Base-by-base conservation (phyloP, 106 monocot species). In the Gastrodia elata region DNA sequence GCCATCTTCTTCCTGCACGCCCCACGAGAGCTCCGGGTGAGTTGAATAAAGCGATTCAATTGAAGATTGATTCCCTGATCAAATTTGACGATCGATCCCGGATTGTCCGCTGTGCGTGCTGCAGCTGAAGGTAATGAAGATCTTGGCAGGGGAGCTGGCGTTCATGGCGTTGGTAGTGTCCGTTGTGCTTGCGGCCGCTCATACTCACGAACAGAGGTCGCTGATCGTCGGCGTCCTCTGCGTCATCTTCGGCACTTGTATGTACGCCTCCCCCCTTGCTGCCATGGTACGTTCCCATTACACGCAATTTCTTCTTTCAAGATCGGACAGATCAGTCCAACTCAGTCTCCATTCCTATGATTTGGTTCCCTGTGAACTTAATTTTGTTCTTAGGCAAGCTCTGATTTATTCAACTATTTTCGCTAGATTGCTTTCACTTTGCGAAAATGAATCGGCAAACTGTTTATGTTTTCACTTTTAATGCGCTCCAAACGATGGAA, bases 231-330 rank as follows among this genome's bases (percentile, higher is more conserved):
- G 86, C 6, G 22, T 80, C 42, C 72, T 85, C 6, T 80, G 77
- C 36, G 81, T 85, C 78, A 80, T 88, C 82, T 88, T 88, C 26
- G 84, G 88, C 49, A 82, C 75, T 3, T 71, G 55, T 70, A 84
- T 88, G 84, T 75, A 84, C 37, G 87, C 79, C 42, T 82, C 88
- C 9, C 88, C 88, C 0, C 80, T 86, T 24, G 34, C 80, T 8
- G 57, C 80, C 71, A 82, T 83, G 86, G 87, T 87, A 46, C 3
- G 65, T 4, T 65, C 33, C n/a, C n/a, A n/a, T n/a, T n/a, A n/a
- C n/a, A n/a, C n/a, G n/a, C n/a, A n/a, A n/a, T 65, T 14, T 32
- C 18, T 35, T 65, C 64, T 34, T 16, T 3, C 10, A 46, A n/a
- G n/a, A n/a, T 11, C 2, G 13, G 9, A 46, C 46, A 11, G 10